phyloP scores from a whole-genome alignment of 148 eudicot species.

The Camellia japonica region DNA sequence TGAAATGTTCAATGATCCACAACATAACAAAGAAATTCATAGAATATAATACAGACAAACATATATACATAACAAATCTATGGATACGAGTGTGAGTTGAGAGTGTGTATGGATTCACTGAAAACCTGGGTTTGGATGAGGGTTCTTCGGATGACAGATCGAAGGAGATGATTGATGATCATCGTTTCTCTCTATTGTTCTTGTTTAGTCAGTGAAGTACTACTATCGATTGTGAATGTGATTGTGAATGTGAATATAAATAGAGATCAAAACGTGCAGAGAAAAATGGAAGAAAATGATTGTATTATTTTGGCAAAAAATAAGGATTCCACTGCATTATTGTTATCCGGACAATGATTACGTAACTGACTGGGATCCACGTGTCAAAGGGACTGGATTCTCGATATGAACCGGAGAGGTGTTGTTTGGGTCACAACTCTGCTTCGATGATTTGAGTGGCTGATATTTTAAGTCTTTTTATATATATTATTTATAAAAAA shows the following conservation, averaged over 20 bases:
- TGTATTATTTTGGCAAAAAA: too few relatives aligned
- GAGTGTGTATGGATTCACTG: background rate
- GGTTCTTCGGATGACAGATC: conserved; percentile 1
- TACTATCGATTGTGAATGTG: background rate
- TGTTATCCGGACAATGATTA: too few relatives aligned
- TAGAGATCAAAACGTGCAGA: background rate
- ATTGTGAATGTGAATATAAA: too few relatives aligned
- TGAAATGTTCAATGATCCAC: background rate
- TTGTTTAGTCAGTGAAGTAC: background rate
- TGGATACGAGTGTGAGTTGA: background rate
- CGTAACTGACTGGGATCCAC: too few relatives aligned
- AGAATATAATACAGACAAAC: background rate
- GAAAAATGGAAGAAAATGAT: background rate
- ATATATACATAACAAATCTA: background rate
- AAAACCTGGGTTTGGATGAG: background rate
- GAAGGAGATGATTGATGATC: conserved; percentile 30
- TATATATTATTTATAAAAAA: too few relatives aligned
- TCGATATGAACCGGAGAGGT: too few relatives aligned
- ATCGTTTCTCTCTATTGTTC: background rate
- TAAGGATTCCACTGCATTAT: too few relatives aligned
- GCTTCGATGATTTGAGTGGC: background rate
- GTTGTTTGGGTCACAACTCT: too few relatives aligned
- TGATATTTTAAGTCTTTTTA: background rate
- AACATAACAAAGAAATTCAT: background rate
- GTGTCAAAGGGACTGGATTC: too few relatives aligned